These are phyloP conservation scores for Somion occarium DNA, from an alignment of 1,284 basidiomycete species.

Conservation along the genomic window DNA sequence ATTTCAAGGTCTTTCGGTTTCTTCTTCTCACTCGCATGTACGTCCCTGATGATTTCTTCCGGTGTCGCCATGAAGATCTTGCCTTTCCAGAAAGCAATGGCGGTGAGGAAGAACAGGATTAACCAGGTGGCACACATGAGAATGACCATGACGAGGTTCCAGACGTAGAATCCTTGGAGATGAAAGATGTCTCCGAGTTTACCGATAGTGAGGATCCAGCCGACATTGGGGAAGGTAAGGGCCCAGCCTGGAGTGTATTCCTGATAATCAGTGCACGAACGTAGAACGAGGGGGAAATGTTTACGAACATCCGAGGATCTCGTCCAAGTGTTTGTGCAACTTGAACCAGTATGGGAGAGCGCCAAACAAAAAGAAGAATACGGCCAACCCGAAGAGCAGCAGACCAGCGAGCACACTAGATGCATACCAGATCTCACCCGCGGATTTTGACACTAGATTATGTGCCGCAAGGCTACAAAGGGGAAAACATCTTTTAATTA, in stretches of 20 bases:
- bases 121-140: slow-evolving; percentile 37
- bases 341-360: slow-evolving; percentile 48
- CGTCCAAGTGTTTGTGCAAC: slow-evolving; percentile 40
- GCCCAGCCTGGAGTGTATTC: slow-evolving; percentile 28
- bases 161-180: slow-evolving; percentile 32
- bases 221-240: slow-evolving; percentile 46
- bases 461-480: slow-evolving; percentile 30
- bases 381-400: slow-evolving; percentile 41
- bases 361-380: slow-evolving; percentile 45
- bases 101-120: slow-evolving; percentile 37
- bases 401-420: slow-evolving; percentile 34
- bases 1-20: neutral
- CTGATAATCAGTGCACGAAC: neutral
- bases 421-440: slow-evolving; percentile 45
- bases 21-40: neutral
- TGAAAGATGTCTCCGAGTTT: slow-evolving; percentile 39
- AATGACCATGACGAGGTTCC: slow-evolving; percentile 38
- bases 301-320: slow-evolving; percentile 49
- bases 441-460: slow-evolving; percentile 30
- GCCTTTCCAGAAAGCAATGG: slow-evolving; percentile 38
- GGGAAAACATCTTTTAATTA: slow-evolving; percentile 3
- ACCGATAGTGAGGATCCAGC: slow-evolving; percentile 41
- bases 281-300: slow-evolving; percentile 12
- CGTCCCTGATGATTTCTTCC: slow-evolving; percentile 13
- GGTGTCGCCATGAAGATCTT: slow-evolving; percentile 38